Percentiles rank a stretch among this genome's conserved stretches.
These are phyloP conservation scores for Physcomitrium patens DNA, from an alignment of 225 moss, liverwort and hornwort genomes.

Conservation along the genomic window DNA sequence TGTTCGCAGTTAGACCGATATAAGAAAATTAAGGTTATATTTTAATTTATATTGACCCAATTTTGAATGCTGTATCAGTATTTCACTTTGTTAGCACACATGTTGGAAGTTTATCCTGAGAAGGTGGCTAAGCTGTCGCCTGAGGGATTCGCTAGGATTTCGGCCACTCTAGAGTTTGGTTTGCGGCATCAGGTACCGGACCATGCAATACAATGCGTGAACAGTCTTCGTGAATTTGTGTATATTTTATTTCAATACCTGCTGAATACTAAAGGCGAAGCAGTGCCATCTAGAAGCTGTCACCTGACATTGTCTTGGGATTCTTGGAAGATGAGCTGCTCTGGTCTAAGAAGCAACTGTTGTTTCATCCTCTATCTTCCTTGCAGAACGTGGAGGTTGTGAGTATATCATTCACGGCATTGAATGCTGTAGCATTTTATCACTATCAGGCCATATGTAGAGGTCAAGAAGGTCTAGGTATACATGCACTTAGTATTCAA, in stretches of 20 bases:
- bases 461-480: conserved; percentile 92
- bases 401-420: conserved; percentile 95
- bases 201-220: conserved; percentile 11
- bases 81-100: conserved; percentile 95
- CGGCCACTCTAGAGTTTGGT: conserved; percentile 89
- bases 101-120: conserved; percentile 99
- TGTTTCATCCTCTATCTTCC: conserved; percentile 23
- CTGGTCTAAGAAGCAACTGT: conserved; percentile 1
- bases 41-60: conserved; percentile 20
- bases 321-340: conserved; percentile 21
- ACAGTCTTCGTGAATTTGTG: neutral
- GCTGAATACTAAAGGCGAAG: neutral
- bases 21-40: conserved; percentile 8
- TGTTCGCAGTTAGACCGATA: neutral
- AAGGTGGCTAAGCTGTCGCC: conserved; percentile 92
- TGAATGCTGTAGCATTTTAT: conserved; percentile 98
- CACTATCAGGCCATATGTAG: conserved; percentile 95
- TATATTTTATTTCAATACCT: neutral
- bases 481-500: conserved; percentile 70
- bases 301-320: neutral
- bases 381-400: conserved; percentile 99
- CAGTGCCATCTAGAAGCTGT: conserved; percentile 1
- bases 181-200: conserved; percentile 81
- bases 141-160: conserved; percentile 89
- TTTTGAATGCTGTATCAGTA: conserved; percentile 57